Percentiles rank a stretch among this genome's conserved stretches.
Evolutionary conservation across 176 grass and related monocot species (phyloP).

Genomic region (Zoysia japonica): DNA sequence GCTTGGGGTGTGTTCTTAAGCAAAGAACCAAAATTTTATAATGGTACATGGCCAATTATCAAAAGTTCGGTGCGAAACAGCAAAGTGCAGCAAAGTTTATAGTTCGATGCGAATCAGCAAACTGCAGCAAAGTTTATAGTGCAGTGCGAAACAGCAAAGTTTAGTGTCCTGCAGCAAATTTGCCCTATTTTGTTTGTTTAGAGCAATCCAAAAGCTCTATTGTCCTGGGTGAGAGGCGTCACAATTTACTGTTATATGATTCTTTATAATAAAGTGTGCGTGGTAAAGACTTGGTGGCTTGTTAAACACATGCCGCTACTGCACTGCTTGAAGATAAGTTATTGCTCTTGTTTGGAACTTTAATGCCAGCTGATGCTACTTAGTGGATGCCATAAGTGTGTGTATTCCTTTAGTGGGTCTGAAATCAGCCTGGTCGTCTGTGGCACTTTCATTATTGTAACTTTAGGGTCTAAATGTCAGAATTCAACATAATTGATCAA

Average conservation of each 20-base stretch:
- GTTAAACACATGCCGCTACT: background rate
- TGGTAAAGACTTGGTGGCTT: background rate
- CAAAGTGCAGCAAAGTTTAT: too few relatives aligned
- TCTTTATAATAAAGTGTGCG: background rate
- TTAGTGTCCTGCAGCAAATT: background rate
- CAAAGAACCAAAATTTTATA: too few relatives aligned
- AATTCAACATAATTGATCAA: background rate
- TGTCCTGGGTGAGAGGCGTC: background rate
- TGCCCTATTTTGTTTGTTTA: background rate
- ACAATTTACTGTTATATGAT: background rate
- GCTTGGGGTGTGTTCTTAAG: too few relatives aligned
- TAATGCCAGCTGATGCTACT: background rate
- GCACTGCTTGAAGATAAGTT: background rate
- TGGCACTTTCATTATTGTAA: constrained; percentile 1
- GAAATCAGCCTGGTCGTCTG: background rate
- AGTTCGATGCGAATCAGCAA: too few relatives aligned
- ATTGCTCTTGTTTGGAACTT: background rate
- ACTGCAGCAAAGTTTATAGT: too few relatives aligned
- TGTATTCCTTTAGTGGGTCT: background rate
- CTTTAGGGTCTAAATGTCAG: background rate
- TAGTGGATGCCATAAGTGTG: background rate
- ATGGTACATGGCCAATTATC: too few relatives aligned
- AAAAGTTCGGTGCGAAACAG: too few relatives aligned
- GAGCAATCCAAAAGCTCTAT: background rate
- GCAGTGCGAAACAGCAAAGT: too few relatives aligned